phyloP scores from a whole-genome alignment of 2,329 filamentous ascomycete genomes.

The Paraphoma sp. region DNA sequence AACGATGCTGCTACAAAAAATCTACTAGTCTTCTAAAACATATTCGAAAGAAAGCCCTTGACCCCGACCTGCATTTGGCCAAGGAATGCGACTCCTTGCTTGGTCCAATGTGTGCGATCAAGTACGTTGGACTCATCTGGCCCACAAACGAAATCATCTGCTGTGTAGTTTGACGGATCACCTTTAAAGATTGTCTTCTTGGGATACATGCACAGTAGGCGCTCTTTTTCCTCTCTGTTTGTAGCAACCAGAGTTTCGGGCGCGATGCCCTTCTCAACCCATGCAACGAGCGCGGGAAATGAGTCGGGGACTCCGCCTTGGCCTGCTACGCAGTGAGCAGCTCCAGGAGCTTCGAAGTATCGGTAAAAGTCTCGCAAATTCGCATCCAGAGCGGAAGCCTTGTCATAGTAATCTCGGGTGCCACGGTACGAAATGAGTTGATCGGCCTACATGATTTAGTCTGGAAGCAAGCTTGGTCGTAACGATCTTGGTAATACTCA shows the following conservation, averaged over 20 bases:
- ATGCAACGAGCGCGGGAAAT: slow-evolving; percentile 20
- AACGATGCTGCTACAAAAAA: no score
- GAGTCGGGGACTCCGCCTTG: slow-evolving; percentile 27
- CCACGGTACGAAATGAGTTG: slow-evolving; percentile 13
- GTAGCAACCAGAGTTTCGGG: slow-evolving; percentile 19
- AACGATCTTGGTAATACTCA: slow-evolving; percentile 1
- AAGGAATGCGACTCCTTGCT: no score
- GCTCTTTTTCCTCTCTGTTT: slow-evolving; percentile 6
- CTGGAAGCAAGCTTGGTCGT: neutral
- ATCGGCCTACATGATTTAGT: slow-evolving; percentile 7
- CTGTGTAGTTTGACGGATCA: neutral
- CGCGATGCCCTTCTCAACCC: slow-evolving; percentile 29
- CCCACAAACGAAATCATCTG: slow-evolving; percentile 2
- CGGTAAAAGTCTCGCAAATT: slow-evolving; percentile 29
- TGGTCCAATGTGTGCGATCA: no score
- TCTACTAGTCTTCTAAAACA: no score
- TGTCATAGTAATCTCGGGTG: slow-evolving; percentile 20
- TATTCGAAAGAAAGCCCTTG: no score
- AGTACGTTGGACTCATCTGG: no score
- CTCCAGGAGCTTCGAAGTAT: slow-evolving; percentile 25
- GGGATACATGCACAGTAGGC: slow-evolving; percentile 21
- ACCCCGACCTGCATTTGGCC: no score
- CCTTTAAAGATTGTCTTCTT: slow-evolving; percentile 7
- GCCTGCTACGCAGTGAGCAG: slow-evolving; percentile 24
- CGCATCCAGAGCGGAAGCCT: slow-evolving; percentile 11